Conservation (phyloP, 345 rosid species). For the Citrus inodora region DNA sequence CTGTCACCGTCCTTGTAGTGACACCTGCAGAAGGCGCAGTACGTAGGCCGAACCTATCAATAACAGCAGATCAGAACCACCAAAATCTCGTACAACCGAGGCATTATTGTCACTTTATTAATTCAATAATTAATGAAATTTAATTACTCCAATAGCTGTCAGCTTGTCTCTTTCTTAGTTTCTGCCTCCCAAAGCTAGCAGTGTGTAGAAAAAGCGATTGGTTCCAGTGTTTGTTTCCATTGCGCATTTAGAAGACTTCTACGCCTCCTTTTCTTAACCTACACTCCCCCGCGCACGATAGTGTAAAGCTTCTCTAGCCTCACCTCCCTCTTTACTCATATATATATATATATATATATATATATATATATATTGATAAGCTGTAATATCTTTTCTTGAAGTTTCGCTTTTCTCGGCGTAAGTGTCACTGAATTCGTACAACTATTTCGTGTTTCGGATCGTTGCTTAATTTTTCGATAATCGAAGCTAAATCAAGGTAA, state of each 20-base stretch:
- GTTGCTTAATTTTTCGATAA: neutral
- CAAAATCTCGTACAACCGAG: neutral
- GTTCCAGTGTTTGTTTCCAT: neutral
- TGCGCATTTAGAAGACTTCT: neutral
- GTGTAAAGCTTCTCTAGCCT: neutral
- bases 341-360: neutral
- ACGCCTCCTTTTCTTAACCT: neutral
- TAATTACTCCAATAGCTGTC: neutral
- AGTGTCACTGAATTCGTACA: neutral
- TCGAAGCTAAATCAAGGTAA: constrained; percentile 4
- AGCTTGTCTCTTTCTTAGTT: neutral
- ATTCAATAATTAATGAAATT: neutral
- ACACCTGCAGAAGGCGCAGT: neutral
- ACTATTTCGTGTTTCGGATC: neutral
- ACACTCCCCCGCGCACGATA: neutral
- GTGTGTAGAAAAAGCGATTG: neutral
- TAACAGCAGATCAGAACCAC: neutral
- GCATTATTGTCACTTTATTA: no score
- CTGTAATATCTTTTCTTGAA: neutral
- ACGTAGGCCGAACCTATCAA: neutral
- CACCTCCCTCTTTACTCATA: neutral
- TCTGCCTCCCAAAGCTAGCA: neutral
- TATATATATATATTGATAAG: neutral
- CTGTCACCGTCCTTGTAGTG: neutral
- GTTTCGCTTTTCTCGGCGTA: neutral